These are phyloP conservation scores for Botrytis sinoallii DNA, from an alignment of 2,329 filamentous ascomycete species.

Conservation along the genomic window DNA sequence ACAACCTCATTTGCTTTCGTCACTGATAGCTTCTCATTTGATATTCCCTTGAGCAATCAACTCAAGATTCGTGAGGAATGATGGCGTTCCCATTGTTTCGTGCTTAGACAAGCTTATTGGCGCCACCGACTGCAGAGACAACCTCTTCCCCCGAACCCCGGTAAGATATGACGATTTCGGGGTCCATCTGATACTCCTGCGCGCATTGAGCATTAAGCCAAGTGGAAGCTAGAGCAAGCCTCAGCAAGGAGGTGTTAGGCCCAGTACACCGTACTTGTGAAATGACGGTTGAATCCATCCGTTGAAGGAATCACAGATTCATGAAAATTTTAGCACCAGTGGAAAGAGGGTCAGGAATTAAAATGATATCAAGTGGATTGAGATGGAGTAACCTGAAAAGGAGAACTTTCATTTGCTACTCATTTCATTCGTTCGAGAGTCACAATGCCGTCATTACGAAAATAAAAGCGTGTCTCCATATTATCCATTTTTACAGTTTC, in stretches of 20 bases:
- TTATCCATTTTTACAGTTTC: neutral
- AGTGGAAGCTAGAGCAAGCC: conserved; percentile 5
- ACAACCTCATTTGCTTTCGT: neutral
- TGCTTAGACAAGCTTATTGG: conserved; percentile 5
- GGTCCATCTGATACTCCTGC: conserved; percentile 15
- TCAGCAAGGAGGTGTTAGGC: conserved; percentile 3
- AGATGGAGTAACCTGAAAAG: neutral
- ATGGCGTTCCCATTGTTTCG: conserved; percentile 4
- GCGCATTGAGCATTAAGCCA: conserved; percentile 12
- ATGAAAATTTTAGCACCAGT: neutral
- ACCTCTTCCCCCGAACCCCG: neutral
- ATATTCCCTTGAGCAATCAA: neutral
- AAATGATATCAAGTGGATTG: conserved; percentile 9
- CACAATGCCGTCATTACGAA: conserved; percentile 6
- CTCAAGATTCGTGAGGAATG: neutral
- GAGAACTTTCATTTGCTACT: neutral
- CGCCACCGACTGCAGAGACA: conserved; percentile 10
- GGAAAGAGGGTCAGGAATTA: neutral
- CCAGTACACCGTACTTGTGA: neutral
- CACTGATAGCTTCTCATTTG: neutral
- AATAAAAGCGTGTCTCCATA: neutral
- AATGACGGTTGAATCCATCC: conserved; percentile 10
- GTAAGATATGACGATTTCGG: conserved; percentile 16
- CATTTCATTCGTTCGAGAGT: conserved; percentile 8
- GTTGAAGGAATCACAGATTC: conserved; percentile 1